Evolutionary conservation across 2,329 filamentous ascomycete genomes (phyloP), one percentile per base, ranked within the genome.

Genomic region (Colletotrichum eleusines): DNA sequence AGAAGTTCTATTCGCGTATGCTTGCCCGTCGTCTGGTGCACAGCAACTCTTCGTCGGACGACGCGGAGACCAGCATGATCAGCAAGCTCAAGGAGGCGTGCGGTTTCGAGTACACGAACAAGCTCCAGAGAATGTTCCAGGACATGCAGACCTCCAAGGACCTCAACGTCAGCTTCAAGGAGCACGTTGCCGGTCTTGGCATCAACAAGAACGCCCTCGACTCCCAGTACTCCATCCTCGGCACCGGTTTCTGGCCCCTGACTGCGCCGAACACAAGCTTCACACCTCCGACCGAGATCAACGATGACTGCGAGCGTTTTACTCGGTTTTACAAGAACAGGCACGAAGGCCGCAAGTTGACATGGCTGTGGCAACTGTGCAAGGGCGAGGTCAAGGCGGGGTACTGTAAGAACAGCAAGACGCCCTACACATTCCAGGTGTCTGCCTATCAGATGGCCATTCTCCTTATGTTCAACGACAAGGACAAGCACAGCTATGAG

Each of bases 101-200:
- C 78, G 96, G 96, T 77, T 99, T 98, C 76, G 96, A 99, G 81
- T 99, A 99, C 83, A 99, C 96, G 75, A 99, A 98, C 87, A 98
- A 98, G 85, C 88, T 99, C 55, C 95, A 98, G 84, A 94, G 97
- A 78, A 99, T 99, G 96, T 99, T 98, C 88, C 95, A 98, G 81
- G 96, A 99, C 79, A 98, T 99, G 86, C 96, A 99, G 81, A 97
- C 97, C 61, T 98, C 95, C 74, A 98, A 98, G 83, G 96, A 99
- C 82, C 88, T 99, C 57, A 99, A 99, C 81, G 88, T 89, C 58
- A 91, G 92, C 38, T 99, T 97, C 85, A 92, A 93, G 77, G 93
- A 94, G 80, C 91, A 95, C 76, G 84, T 88, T 14, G 87, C 88
- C 75, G 85, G 86, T n/a, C 79, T 89, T 5, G 86, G 94, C 50